Conservation (phyloP, 768 basidiomycete species). For the Lentinula aciculospora region DNA sequence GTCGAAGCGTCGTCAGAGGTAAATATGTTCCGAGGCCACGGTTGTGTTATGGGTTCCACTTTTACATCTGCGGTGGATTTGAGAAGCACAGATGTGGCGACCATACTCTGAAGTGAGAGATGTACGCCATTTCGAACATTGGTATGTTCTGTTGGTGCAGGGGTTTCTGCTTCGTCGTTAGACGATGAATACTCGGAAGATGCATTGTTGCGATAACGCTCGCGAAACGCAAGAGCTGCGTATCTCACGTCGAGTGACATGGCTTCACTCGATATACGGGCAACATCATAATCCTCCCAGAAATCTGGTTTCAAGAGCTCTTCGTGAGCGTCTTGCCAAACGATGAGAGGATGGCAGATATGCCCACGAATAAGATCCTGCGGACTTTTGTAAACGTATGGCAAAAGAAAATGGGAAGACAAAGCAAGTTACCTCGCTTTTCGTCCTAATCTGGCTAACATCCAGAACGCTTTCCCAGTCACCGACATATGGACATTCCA, state of each 20-base stretch:
- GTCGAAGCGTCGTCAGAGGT: conserved; percentile 22
- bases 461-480: conserved; percentile 70
- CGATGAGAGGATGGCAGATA: conserved; percentile 66
- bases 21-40: conserved; percentile 49
- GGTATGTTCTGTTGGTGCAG: conserved; percentile 20
- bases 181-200: not conserved
- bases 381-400: not conserved
- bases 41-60: conserved; percentile 42
- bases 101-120: conserved; percentile 72
- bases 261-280: conserved; percentile 62
- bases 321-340: conserved; percentile 55
- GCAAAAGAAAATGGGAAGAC: not conserved
- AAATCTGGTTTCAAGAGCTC: conserved; percentile 59
- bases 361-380: conserved; percentile 69
- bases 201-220: conserved; percentile 15
- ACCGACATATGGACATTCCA: conserved; percentile 57
- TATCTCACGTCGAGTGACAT: conserved; percentile 62
- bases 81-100: conserved; percentile 64
- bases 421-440: conserved; percentile 54
- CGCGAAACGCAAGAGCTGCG: conserved; percentile 42
- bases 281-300: conserved; percentile 61
- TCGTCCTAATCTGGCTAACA: conserved; percentile 61
- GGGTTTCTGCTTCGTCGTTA: conserved; percentile 14
- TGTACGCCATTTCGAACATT: conserved; percentile 28
- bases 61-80: conserved; percentile 67